These are phyloP conservation scores for Gaultheria prostrata DNA, from an alignment of 148 eudicot genomes.

Conservation along the genomic window DNA sequence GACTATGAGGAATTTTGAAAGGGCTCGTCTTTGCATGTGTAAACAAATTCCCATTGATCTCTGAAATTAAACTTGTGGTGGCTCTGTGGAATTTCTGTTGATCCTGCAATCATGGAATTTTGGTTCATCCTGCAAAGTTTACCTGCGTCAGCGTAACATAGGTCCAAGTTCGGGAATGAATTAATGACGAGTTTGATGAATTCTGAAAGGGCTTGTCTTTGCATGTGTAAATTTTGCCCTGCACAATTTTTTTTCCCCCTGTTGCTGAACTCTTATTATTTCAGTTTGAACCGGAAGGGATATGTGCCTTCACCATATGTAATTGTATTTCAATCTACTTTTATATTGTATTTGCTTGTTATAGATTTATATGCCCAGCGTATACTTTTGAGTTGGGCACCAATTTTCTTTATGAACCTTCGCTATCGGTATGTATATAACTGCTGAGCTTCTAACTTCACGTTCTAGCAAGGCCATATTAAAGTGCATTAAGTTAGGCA, in stretches of 20 bases:
- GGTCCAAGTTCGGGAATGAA: neutral
- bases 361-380: neutral
- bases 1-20: neutral
- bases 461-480: neutral
- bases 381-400: neutral
- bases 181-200: neutral
- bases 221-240: neutral
- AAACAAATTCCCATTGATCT: neutral
- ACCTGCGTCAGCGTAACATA: neutral
- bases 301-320: neutral
- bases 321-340: neutral
- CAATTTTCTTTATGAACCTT: neutral
- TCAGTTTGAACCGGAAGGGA: neutral
- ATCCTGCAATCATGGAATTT: neutral
- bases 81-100: neutral
- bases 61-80: neutral
- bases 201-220: neutral
- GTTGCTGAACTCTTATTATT: neutral
- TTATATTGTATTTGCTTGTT: neutral
- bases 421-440: neutral
- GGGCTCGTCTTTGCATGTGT: neutral
- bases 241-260: neutral
- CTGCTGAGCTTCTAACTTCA: conserved; percentile 6
- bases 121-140: neutral
- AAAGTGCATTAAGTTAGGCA: neutral